phyloP scores from a whole-genome alignment of 345 rosid genomes.

The Passiflora organensis region DNA sequence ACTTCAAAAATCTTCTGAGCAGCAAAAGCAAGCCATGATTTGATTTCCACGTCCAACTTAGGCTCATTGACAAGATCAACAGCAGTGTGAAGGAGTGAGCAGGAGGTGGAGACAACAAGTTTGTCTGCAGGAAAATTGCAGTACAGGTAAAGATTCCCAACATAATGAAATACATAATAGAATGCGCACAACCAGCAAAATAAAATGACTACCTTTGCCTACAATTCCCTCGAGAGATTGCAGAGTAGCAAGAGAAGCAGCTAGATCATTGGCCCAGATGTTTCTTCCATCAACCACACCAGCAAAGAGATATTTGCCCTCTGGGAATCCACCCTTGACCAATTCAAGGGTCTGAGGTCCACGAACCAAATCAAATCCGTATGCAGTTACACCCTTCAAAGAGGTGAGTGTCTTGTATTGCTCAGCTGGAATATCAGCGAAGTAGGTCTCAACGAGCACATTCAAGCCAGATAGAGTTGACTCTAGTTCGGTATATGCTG shows the following conservation, averaged over 20 bases:
- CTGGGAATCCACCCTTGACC: slow-evolving; percentile 73
- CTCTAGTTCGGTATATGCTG: slow-evolving; percentile 73
- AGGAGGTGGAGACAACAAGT: slow-evolving; percentile 92
- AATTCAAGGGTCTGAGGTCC: slow-evolving; percentile 76
- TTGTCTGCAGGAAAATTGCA: slow-evolving; percentile 46
- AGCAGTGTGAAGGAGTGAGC: slow-evolving; percentile 96
- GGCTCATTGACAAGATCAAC: slow-evolving; percentile 89
- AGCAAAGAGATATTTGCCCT: slow-evolving; percentile 81
- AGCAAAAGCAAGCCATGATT: slow-evolving; percentile 97
- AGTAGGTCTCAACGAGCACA: slow-evolving; percentile 87
- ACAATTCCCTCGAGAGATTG: slow-evolving; percentile 60
- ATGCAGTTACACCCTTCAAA: slow-evolving; percentile 81
- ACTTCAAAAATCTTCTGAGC: slow-evolving; percentile 96
- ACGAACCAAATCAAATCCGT: slow-evolving; percentile 85
- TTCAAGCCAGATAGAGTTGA: slow-evolving; percentile 75
- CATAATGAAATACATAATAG: background rate
- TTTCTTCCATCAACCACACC: slow-evolving; percentile 98
- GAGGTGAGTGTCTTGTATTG: slow-evolving; percentile 73
- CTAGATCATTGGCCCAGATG: slow-evolving; percentile 97
- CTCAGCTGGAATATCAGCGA: slow-evolving; percentile 83
- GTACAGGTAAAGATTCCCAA: background rate
- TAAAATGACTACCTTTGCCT: slow-evolving; percentile 88
- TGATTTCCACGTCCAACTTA: slow-evolving; percentile 77
- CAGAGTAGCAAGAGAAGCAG: slow-evolving; percentile 63
- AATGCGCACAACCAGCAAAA: slow-evolving; percentile 6